Conservation (phyloP, 768 basidiomycete species). For the Phylloporus rhodoxanthus region DNA sequence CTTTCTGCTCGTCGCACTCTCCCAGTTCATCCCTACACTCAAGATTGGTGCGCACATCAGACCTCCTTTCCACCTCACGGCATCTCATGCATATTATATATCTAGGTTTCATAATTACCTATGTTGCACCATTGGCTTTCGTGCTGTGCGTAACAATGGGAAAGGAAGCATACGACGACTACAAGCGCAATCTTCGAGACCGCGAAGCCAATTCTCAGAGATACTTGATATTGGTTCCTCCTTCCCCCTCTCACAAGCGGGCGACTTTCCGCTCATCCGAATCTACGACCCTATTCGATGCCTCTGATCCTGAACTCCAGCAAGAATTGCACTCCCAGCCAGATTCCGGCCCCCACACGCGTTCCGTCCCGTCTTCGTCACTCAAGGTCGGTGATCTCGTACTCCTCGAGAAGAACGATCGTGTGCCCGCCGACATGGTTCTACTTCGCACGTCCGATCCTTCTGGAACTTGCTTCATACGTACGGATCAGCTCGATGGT, state of each 20-base stretch:
- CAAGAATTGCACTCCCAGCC: slow-evolving; percentile 13
- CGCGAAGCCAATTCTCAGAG: slow-evolving; percentile 91
- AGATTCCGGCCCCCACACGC: slow-evolving; percentile 48
- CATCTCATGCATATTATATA: neutral
- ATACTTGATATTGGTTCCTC: slow-evolving; percentile 75
- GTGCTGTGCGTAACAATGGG: slow-evolving; percentile 95
- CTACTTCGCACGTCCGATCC: slow-evolving; percentile 83
- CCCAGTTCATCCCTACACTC: slow-evolving; percentile 92
- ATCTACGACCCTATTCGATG: slow-evolving; percentile 15
- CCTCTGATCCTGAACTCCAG: slow-evolving; percentile 19
- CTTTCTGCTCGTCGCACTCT: slow-evolving; percentile 93
- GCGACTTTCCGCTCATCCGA: slow-evolving; percentile 10
- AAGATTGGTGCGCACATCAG: slow-evolving; percentile 70
- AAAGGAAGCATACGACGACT: slow-evolving; percentile 98
- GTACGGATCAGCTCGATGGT: slow-evolving; percentile 96
- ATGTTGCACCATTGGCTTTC: slow-evolving; percentile 93
- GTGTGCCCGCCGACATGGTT: slow-evolving; percentile 92
- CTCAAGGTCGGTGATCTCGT: slow-evolving; percentile 90
- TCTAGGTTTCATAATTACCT: slow-evolving; percentile 89
- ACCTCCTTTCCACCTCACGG: neutral
- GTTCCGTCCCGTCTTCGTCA: slow-evolving; percentile 81
- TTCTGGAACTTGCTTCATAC: slow-evolving; percentile 92
- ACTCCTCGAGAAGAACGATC: slow-evolving; percentile 90
- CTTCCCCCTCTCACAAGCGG: slow-evolving; percentile 30
- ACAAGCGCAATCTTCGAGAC: slow-evolving; percentile 88